A percentile compares a stretch with the other conserved stretches of the same genome.
These are phyloP conservation scores for Microthlaspi erraticum DNA, from an alignment of 345 rosid species.

Conservation along the genomic window DNA sequence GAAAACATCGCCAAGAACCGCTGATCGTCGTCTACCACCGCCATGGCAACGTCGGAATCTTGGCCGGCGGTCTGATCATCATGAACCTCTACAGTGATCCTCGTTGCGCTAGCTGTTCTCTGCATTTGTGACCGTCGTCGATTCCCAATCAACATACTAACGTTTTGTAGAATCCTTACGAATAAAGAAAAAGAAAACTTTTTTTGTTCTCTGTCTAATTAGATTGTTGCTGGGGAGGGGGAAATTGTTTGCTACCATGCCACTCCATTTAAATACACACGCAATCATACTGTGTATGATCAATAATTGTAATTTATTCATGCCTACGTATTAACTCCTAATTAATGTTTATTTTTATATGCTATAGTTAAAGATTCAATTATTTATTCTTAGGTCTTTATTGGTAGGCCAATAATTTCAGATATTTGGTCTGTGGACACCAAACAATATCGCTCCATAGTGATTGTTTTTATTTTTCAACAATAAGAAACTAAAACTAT, in stretches of 20 bases:
- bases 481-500: not conserved
- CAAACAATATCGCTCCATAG: conserved; percentile 31
- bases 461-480: not conserved
- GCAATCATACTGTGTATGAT: conserved; percentile 29
- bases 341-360: conserved; percentile 19
- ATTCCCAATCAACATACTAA: conserved; percentile 39
- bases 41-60: conserved; percentile 29
- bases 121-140: conserved; percentile 38
- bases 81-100: conserved; percentile 28
- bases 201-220: not conserved
- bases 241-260: conserved; percentile 37
- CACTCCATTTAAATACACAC: conserved; percentile 34
- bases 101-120: conserved; percentile 39
- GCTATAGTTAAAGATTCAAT: conserved; percentile 21
- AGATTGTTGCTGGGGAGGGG: conserved; percentile 38
- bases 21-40: conserved; percentile 36
- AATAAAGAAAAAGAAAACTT: not conserved
- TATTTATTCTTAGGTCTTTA: conserved; percentile 36
- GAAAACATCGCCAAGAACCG: conserved; percentile 56
- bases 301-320: conserved; percentile 9
- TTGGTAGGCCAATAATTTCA: conserved; percentile 45
- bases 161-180: not conserved
- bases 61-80: conserved; percentile 17
- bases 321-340: conserved; percentile 30
- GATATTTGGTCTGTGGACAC: conserved; percentile 38